Conservation (phyloP, 2,329 filamentous ascomycete species). For the Verticillium dahliae region DNA sequence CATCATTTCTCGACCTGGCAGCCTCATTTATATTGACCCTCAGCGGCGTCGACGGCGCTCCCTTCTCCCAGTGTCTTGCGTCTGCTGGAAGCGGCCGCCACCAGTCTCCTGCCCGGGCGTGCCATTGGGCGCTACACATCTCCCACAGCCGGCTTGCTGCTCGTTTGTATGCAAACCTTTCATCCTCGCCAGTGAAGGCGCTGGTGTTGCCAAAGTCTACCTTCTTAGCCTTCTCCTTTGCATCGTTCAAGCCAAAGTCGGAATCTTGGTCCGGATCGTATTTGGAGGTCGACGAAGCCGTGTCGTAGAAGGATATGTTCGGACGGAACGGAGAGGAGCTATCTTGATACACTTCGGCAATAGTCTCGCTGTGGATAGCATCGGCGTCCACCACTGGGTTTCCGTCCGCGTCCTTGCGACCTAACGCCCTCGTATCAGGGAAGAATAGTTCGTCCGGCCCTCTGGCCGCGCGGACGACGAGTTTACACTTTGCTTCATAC, state of each 20-base stretch:
- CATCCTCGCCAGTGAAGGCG: constrained; percentile 73
- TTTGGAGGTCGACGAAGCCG: constrained; percentile 33
- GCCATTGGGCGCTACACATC: constrained; percentile 69
- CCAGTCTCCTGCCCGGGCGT: constrained; percentile 45
- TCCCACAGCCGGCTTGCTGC: constrained; percentile 76
- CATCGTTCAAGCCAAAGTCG: constrained; percentile 38
- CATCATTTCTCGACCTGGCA: constrained; percentile 1
- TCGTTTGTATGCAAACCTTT: constrained; percentile 74
- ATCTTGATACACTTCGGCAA: constrained; percentile 70
- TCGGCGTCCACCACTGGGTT: constrained; percentile 21
- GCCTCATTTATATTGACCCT: constrained; percentile 1
- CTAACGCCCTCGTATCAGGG: constrained; percentile 40
- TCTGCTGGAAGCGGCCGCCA: constrained; percentile 63
- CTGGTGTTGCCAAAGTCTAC: constrained; percentile 63
- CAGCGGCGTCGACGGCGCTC: constrained; percentile 6
- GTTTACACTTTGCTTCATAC: constrained; percentile 75
- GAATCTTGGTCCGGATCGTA: constrained; percentile 54
- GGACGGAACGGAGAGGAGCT: constrained; percentile 70
- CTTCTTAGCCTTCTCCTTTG: constrained; percentile 17
- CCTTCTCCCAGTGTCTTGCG: constrained; percentile 59
- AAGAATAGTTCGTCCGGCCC: constrained; percentile 74
- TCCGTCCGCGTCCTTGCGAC: background rate
- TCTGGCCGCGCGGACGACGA: constrained; percentile 60
- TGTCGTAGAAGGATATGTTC: constrained; percentile 63
- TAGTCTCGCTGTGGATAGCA: constrained; percentile 35